Conservation (phyloP, 805 yeast species). For the Nakazawaea anatomiae region DNA sequence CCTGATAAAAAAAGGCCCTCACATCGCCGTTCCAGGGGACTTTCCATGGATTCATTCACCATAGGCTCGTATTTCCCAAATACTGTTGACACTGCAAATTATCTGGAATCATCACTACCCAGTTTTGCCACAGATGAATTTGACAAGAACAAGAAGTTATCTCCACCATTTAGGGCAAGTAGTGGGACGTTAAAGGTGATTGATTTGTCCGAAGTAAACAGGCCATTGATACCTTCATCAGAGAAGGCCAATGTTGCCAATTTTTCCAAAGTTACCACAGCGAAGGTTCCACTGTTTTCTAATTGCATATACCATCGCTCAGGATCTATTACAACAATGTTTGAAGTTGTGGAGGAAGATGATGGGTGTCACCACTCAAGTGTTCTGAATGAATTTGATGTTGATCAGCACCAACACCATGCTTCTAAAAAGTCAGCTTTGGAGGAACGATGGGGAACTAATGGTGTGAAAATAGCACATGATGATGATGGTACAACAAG, state of each 20-base stretch:
- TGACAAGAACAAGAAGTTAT: not conserved
- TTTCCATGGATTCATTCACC: not conserved
- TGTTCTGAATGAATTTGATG: not conserved
- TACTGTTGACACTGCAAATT: not conserved
- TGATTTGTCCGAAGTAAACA: slow-evolving; percentile 2
- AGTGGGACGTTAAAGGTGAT: not conserved
- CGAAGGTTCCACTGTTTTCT: not conserved
- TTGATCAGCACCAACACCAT: not conserved
- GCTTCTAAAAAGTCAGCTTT: too few species aligned
- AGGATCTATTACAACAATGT: slow-evolving; percentile 4
- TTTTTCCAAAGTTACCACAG: too few species aligned
- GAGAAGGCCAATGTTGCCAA: not conserved
- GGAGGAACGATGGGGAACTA: too few species aligned
- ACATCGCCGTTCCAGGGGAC: slow-evolving; percentile 3
- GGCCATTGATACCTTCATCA: not conserved
- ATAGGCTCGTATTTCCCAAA: not conserved
- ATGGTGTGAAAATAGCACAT: too few species aligned
- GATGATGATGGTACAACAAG: too few species aligned
- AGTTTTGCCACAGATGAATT: not conserved
- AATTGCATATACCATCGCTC: not conserved
- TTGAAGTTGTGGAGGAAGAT: slow-evolving; percentile 3
- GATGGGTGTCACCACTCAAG: not conserved
- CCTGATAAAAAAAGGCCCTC: not conserved
- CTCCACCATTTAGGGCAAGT: not conserved
- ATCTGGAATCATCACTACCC: not conserved